Evolutionary conservation across 2,329 filamentous ascomycete genomes (phyloP).

Genomic region (Falciphora oryzae): DNA sequence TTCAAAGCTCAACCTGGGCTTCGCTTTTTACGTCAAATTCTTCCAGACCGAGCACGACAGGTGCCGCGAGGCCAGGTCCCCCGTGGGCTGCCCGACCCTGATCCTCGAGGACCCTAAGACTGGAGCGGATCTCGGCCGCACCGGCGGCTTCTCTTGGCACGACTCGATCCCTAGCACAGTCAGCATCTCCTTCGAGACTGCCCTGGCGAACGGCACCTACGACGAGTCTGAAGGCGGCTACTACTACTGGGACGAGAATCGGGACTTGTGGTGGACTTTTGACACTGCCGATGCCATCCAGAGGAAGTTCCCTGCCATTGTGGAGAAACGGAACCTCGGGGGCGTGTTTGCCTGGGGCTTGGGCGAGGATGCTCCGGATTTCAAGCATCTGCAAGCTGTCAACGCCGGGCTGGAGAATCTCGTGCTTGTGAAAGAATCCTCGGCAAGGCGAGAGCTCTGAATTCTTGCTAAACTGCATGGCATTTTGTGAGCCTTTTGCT

Average conservation of each 20-base stretch:
- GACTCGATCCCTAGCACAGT: slow-evolving; percentile 48
- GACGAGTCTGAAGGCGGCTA: slow-evolving; percentile 56
- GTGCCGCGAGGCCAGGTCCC: slow-evolving; percentile 24
- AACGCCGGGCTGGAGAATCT: slow-evolving; percentile 19
- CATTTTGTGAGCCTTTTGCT: not conserved
- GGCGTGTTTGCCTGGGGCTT: slow-evolving; percentile 73
- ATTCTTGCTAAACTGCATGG: not conserved
- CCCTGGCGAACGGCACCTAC: slow-evolving; percentile 44
- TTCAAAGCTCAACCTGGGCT: slow-evolving; percentile 56
- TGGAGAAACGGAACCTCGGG: slow-evolving; percentile 51
- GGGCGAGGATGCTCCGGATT: slow-evolving; percentile 56
- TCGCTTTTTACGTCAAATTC: slow-evolving; percentile 66
- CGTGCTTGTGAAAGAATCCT: not conserved
- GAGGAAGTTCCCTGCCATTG: slow-evolving; percentile 56
- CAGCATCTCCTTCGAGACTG: slow-evolving; percentile 50
- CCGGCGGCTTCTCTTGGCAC: slow-evolving; percentile 52
- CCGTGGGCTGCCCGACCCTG: slow-evolving; percentile 54
- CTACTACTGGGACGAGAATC: slow-evolving; percentile 59
- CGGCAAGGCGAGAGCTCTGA: slow-evolving; percentile 3
- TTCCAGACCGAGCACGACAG: slow-evolving; percentile 47
- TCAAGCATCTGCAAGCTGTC: slow-evolving; percentile 32
- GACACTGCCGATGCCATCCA: slow-evolving; percentile 57
- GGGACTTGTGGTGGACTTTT: slow-evolving; percentile 67
- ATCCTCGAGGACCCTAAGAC: slow-evolving; percentile 53
- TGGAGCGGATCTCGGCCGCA: slow-evolving; percentile 51